Conservation (phyloP, 306 rosid genomes). For the Echinosophora koreensis region DNA sequence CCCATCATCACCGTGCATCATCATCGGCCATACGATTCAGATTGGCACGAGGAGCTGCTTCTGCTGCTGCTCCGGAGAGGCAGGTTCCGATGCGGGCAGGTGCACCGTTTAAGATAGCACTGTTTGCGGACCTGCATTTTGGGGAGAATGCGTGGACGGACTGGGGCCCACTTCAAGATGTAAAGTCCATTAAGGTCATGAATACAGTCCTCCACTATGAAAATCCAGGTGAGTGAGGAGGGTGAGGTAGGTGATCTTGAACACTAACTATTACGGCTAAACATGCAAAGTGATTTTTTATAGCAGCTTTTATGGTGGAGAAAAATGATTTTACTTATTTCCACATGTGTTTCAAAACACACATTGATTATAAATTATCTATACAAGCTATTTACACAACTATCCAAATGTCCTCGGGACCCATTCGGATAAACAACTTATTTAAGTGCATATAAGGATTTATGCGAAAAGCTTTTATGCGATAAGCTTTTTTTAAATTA, state of each 20-base stretch:
- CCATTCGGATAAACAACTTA: no score
- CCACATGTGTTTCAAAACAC: no score
- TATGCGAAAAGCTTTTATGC: no score
- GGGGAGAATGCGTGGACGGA: constrained; percentile 70
- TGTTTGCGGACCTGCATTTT: constrained; percentile 86
- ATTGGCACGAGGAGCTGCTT: constrained; percentile 28
- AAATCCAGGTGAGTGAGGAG: constrained; percentile 69
- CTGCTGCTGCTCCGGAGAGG: constrained; percentile 40
- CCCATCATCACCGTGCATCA: background rate
- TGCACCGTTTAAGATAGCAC: constrained; percentile 60
- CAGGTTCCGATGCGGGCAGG: constrained; percentile 45
- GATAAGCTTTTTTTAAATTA: no score
- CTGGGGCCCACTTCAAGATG: constrained; percentile 87
- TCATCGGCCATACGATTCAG: constrained; percentile 38
- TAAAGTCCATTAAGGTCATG: constrained; percentile 65
- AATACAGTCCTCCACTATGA: constrained; percentile 61
- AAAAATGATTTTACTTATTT: no score
- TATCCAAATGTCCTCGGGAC: no score
- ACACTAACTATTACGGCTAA: no score
- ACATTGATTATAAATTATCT: no score
- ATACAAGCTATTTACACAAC: no score
- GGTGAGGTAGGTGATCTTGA: background rate
- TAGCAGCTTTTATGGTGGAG: no score
- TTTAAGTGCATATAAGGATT: no score
- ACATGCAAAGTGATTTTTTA: no score